These are phyloP conservation scores for Periconia sp. DNA, from an alignment of 2,329 filamentous ascomycete species.

Conservation along the genomic window DNA sequence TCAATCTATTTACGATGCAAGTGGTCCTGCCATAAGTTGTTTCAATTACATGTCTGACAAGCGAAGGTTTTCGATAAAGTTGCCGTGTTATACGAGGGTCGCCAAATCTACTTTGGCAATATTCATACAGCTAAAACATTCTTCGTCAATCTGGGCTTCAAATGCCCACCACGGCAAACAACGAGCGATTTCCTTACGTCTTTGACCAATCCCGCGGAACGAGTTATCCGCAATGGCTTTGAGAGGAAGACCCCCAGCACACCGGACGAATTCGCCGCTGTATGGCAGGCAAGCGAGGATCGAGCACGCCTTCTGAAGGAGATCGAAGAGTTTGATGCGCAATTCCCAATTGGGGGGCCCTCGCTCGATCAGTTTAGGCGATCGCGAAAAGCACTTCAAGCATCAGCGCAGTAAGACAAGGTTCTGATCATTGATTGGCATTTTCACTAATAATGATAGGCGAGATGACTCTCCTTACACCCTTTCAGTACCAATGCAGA, in stretches of 20 bases:
- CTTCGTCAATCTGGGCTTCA: conserved; percentile 73
- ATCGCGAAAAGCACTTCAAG: conserved; percentile 54
- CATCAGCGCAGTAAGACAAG: conserved; percentile 60
- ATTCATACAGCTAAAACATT: conserved; percentile 69
- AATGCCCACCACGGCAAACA: conserved; percentile 74
- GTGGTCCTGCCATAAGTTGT: too few species aligned
- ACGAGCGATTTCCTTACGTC: conserved; percentile 80
- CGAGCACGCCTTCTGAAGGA: conserved; percentile 50
- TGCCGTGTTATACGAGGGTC: conserved; percentile 69
- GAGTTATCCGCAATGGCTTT: conserved; percentile 51
- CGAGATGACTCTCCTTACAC: conserved; percentile 83
- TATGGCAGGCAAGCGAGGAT: conserved; percentile 61
- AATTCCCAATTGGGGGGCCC: conserved; percentile 51
- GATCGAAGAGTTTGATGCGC: conserved; percentile 54
- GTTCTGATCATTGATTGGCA: too few species aligned
- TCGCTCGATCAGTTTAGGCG: conserved; percentile 40
- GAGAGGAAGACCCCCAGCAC: conserved; percentile 56
- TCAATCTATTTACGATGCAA: conserved; percentile 72
- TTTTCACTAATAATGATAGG: too few species aligned
- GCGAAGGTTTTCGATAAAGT: conserved; percentile 77
- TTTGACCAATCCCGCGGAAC: conserved; percentile 63
- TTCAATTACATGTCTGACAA: too few species aligned
- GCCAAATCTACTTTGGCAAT: conserved; percentile 75
- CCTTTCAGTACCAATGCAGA: conserved; percentile 75
- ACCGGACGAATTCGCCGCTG: conserved; percentile 56